Conservation (phyloP, 1,139 yeast species). For the Meyerozyma elateridarum region DNA sequence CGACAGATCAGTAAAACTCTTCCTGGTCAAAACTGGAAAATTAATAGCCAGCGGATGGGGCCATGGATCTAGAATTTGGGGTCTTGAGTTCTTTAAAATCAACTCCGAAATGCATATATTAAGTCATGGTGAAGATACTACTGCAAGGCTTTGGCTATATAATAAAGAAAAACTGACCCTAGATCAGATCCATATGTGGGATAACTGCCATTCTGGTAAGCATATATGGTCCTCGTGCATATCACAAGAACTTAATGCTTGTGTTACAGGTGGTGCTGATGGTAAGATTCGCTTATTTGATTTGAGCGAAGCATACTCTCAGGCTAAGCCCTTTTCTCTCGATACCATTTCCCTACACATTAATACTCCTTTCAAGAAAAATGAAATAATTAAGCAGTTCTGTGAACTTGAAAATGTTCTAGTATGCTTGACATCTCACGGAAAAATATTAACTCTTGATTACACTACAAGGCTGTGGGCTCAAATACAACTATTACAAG, state of each 20-base stretch:
- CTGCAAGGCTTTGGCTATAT: slow-evolving; percentile 75
- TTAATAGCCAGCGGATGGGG: slow-evolving; percentile 89
- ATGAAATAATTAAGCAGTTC: slow-evolving; percentile 63
- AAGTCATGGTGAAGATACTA: slow-evolving; percentile 86
- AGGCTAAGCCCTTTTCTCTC: slow-evolving; percentile 23
- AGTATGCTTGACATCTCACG: slow-evolving; percentile 60
- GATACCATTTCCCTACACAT: slow-evolving; percentile 25
- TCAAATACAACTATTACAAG: slow-evolving; percentile 26
- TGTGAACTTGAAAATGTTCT: slow-evolving; percentile 42
- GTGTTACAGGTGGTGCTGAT: slow-evolving; percentile 87
- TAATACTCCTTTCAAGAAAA: slow-evolving; percentile 27
- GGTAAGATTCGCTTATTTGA: slow-evolving; percentile 70
- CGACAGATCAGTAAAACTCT: slow-evolving; percentile 80
- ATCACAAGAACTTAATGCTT: slow-evolving; percentile 32
- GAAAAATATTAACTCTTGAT: slow-evolving; percentile 41
- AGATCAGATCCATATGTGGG: slow-evolving; percentile 29
- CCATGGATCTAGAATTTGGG: slow-evolving; percentile 93
- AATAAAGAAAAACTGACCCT: slow-evolving; percentile 19
- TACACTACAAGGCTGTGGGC: slow-evolving; percentile 14
- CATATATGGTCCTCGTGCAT: slow-evolving; percentile 84
- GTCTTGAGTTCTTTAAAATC: slow-evolving; percentile 49
- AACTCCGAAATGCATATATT: slow-evolving; percentile 35
- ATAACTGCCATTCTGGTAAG: slow-evolving; percentile 75
- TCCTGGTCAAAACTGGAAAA: slow-evolving; percentile 54
- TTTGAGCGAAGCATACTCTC: slow-evolving; percentile 26